Evolutionary conservation across 495 filamentous ascomycete species (phyloP), one percentile per base, ranked within the genome.

Genomic region (Entonaema liquescens): DNA sequence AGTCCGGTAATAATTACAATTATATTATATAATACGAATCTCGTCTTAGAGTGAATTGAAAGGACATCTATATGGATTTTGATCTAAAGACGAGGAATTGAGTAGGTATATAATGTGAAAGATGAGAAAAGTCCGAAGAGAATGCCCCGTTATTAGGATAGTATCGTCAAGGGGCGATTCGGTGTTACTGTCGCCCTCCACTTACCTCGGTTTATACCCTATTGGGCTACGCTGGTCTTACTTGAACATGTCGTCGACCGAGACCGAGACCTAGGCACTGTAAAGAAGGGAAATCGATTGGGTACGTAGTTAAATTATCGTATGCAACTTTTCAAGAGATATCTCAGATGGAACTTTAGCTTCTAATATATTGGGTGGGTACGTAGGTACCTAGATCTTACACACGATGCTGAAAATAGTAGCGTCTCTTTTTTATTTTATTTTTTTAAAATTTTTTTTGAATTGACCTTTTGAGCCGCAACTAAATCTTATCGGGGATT

Each of bases 181-280:
- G 59, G 28, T 25, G 38, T 52, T 71, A 35, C 26, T 31, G 33
- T 38, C 23, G 42, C 58, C 57, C 68, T 69, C 68, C 72, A 72
- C 72, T 65, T 74, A 33, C 65, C 68, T 74, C 68, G 65, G 69
- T 33, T 61, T 31, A 33, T 59, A 15, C 65, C 56, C 53, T 49
- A 36, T 40, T 59, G 21, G 54, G 54, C 2, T 13, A 36, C 12
- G 25, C 31, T 36, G 54, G 54, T 33, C 42, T 19, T 47, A 47
- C 42, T 47, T 8, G 19, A 47, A 19, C 11, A 47, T 47, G 42
- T 47, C 42, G 42, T 47, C 42, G 42, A 19, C 42, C 42, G 42
- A 47, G 19, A 56, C 40, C 25, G 15, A 50, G 13, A 12, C 9
- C 8, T 23, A 53, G n/a, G 29, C 52, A 52, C 47, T 12, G n/a